These are phyloP conservation scores for maize (Zea mays) DNA, from an alignment of 176 grass and related monocot species.

Conservation along the genomic window DNA sequence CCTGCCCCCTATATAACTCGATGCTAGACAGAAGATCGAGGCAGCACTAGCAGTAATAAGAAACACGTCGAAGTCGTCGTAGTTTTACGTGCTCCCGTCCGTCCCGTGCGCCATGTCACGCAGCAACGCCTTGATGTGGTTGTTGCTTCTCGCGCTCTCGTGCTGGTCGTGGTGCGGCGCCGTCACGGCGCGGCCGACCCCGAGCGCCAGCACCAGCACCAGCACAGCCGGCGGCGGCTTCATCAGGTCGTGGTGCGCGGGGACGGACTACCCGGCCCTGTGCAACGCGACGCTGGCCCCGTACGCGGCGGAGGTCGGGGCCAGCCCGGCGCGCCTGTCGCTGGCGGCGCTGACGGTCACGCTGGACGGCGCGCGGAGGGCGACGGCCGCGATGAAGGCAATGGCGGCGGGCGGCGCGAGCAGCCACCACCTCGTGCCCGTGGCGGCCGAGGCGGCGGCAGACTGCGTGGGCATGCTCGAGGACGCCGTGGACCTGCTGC, in stretches of 20 bases:
- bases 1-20: neutral
- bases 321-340: constrained; percentile 43
- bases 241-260: constrained; percentile 46
- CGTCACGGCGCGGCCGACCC: neutral
- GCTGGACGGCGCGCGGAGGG: constrained; percentile 33
- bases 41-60: neutral
- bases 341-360: constrained; percentile 48
- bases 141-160: neutral
- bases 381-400: constrained; percentile 27
- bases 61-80: neutral
- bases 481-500: constrained; percentile 55
- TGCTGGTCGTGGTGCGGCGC: neutral
- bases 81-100: neutral
- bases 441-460: constrained; percentile 46
- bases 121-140: neutral
- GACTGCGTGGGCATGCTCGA: constrained; percentile 68
- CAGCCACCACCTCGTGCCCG: constrained; percentile 9
- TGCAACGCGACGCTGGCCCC: constrained; percentile 50
- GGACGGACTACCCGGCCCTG: constrained; percentile 47
- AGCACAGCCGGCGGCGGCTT: neutral
- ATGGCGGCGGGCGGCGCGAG: constrained; percentile 14
- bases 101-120: constrained; percentile 10
- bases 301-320: constrained; percentile 34
- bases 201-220: neutral
- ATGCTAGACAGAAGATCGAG: neutral